phyloP scores from a whole-genome alignment of 306 rosid genomes.

The Lathyrus tuberosus region DNA sequence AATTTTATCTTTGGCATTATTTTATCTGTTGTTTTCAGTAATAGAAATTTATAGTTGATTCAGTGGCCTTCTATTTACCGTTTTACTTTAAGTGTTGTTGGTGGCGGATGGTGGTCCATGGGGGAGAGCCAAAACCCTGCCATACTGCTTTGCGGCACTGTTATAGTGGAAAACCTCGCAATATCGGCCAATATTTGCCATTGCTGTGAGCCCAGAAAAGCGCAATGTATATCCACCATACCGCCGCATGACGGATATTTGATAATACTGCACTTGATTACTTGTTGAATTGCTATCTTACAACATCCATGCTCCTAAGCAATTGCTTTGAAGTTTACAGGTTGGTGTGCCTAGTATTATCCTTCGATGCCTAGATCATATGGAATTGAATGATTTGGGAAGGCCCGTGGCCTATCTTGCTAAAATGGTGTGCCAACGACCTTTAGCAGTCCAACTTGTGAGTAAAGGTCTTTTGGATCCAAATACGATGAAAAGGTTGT shows the following conservation, averaged over 20 bases:
- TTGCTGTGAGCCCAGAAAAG: too few relatives aligned
- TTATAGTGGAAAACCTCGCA: too few relatives aligned
- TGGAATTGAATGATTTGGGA: slow-evolving; percentile 71
- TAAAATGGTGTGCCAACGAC: slow-evolving; percentile 79
- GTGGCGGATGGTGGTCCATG: too few relatives aligned
- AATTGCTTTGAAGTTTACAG: slow-evolving; percentile 57
- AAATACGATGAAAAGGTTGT: slow-evolving; percentile 72
- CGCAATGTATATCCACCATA: too few relatives aligned
- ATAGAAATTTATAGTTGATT: slow-evolving; percentile 8
- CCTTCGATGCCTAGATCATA: slow-evolving; percentile 71
- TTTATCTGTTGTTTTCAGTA: slow-evolving; percentile 5
- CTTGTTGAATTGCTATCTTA: slow-evolving; percentile 20
- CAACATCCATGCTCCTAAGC: slow-evolving; percentile 2
- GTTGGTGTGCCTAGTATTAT: slow-evolving; percentile 76
- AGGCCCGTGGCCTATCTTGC: slow-evolving; percentile 93
- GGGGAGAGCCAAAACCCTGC: too few relatives aligned
- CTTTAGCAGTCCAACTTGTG: too few relatives aligned
- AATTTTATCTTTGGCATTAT: slow-evolving; percentile 23
- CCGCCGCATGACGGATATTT: too few relatives aligned
- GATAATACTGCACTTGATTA: neutral
- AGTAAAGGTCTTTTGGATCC: slow-evolving; percentile 81
- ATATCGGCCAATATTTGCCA: too few relatives aligned
- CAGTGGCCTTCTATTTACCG: neutral
- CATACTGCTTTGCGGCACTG: too few relatives aligned
- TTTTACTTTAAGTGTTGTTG: too few relatives aligned